Base-by-base conservation (phyloP, 139 green algal species). In the Chlamydomonas incerta region DNA sequence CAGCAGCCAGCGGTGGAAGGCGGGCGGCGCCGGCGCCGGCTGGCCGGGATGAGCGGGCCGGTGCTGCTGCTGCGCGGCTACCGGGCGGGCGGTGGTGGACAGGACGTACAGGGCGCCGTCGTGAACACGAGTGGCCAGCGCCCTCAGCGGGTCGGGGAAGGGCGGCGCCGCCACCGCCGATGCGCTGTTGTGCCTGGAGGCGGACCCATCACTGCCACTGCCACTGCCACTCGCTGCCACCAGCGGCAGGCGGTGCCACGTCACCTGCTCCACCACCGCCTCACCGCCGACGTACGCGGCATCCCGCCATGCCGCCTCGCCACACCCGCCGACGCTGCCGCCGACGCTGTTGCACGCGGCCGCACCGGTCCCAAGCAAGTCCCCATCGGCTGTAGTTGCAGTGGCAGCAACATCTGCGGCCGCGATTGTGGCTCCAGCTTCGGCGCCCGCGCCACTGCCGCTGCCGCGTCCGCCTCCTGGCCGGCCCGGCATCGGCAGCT, bases 221-320 rank as follows among this genome's bases (percentile, higher is more conserved):
- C 41, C 8, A 50, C 41, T 50, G 14, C 37, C 28, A 24, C 15
- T 2, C 0, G 37, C n/a, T 31, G 73, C n/a, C 14, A n/a, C 28
- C 77, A 74, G 77, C 63, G n/a, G 41, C 63, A 82, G 60, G 21
- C 60, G 41, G 18, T 55, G 58, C 75, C 75, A 82, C 17, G 5
- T 3, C 4, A 82, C 35, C 28, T 21, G 41, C 6, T 5, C 3
- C 28, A 82, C 75, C 23, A 47, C 37, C 21, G 65, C 75, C 0
- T 31, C 60, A 9, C 60, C 75, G 17, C 75, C 75, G 17, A 23
- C 50, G 55, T 58, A 81, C n/a, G 35, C 24, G 13, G 24, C 73
- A 26, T 81, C 31, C 5, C n/a, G 41, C 73, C 34, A 4, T 3
- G 72, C 29, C 28, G n/a, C n/a, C n/a, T n/a, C n/a, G n/a, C n/a